Conservation (phyloP, 2,329 filamentous ascomycete genomes). For the Diaporthe nobilis region DNA sequence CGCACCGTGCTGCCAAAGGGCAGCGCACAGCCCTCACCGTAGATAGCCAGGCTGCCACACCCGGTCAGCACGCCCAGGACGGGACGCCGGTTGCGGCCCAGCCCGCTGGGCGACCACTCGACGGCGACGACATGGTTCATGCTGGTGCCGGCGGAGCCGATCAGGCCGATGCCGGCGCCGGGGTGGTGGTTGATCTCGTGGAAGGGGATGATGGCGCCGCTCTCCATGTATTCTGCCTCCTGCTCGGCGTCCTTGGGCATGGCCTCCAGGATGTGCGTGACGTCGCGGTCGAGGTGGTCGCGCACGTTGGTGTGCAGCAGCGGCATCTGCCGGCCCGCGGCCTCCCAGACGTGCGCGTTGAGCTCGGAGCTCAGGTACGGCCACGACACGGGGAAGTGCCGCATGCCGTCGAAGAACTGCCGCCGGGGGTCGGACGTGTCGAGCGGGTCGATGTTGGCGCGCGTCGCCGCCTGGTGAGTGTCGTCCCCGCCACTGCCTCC, state of each 20-base stretch:
- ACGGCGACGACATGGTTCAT: constrained; percentile 69
- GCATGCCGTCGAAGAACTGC: constrained; percentile 52
- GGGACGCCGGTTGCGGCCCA: constrained; percentile 68
- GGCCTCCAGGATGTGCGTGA: constrained; percentile 27
- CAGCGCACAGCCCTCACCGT: constrained; percentile 61
- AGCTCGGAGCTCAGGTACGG: constrained; percentile 58
- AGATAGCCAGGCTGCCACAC: constrained; percentile 63
- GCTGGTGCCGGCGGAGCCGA: constrained; percentile 64
- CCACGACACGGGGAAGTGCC: constrained; percentile 53
- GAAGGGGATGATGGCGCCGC: constrained; percentile 48
- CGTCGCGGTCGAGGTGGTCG: constrained; percentile 42
- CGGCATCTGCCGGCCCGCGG: constrained; percentile 49
- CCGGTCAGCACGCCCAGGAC: constrained; percentile 66
- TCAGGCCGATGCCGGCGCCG: constrained; percentile 61
- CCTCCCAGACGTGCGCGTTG: constrained; percentile 61
- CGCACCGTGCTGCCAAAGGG: constrained; percentile 60
- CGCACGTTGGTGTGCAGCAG: constrained; percentile 41
- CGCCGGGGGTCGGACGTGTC: constrained; percentile 40
- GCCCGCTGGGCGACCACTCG: constrained; percentile 70
- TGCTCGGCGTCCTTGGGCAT: constrained; percentile 43
- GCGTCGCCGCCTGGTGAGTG: constrained; percentile 43
- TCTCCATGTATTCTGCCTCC: constrained; percentile 47
- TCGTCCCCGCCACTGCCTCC: constrained; percentile 45
- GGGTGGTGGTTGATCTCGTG: constrained; percentile 49
- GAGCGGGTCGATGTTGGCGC: constrained; percentile 43